Base-by-base conservation (phyloP, 495 filamentous ascomycete species). In the Aspergillus kassunensis region DNA sequence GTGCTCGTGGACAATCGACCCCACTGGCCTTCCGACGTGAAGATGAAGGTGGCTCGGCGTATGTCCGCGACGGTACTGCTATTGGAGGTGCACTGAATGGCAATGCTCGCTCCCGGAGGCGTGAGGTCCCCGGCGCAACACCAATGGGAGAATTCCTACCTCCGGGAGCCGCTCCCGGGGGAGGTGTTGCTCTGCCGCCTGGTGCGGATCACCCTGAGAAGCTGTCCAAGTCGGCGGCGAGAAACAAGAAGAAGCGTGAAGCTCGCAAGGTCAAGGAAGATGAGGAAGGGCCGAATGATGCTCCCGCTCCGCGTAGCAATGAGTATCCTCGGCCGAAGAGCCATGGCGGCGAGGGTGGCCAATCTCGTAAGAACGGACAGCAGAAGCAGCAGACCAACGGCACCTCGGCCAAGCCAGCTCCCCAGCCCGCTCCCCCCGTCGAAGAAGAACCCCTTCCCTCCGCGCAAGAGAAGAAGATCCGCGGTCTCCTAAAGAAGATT, bases 161-260 rank as follows among this genome's bases (percentile, higher is more conserved):
- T 47, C 82, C 84, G 25, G 84, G 82, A 53, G 81, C 84, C 45
- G 85, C 81, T 48, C 82, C 83, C n/a, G 84, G 83, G 29, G 84
- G 84, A n/a, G 84, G 84, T 27, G 84, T 87, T 35, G 79, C 79
- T 47, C 70, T 86, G 30, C 67, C 74, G 6, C 62, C 73, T 15
- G 75, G 73, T 20, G 74, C 74, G 3, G 78, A 72, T 33, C 83
- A 85, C 25, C 81, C 78, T 78, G 88, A 86, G 52, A 85, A 76
- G 55, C 69, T 95, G 35, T 91, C 88, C 54, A 96, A 91, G 70
- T 79, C 90, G 13, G 93, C 91, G 0, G 71, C 91, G 45, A 96
- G 97, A 76, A 98, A 97, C 75, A 97, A 97, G 83, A 97, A 97
- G 81, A 98, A 98, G 80, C 80, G 92, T 30, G 90, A 95, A 64